Conservation (phyloP, 805 yeast genomes). For the Kuraishia cidri region DNA sequence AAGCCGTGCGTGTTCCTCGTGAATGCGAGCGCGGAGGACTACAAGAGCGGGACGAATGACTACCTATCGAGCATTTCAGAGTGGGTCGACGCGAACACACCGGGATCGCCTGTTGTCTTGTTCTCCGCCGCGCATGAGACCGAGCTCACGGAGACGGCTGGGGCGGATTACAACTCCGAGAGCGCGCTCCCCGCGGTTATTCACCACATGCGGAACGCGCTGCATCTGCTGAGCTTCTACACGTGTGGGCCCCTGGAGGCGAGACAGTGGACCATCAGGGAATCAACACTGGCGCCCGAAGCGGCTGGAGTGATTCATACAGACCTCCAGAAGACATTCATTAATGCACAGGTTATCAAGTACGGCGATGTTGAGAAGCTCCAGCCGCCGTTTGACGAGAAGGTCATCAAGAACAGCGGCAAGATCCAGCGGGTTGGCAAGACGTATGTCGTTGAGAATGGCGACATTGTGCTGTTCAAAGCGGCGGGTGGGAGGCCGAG, state of each 20-base stretch:
- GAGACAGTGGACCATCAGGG: conserved; percentile 95
- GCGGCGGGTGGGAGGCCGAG: conserved; percentile 59
- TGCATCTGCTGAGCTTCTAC: conserved; percentile 86
- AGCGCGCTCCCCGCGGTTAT: conserved; percentile 84
- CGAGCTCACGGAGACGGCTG: conserved; percentile 16
- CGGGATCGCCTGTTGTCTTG: conserved; percentile 44
- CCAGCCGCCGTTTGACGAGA: conserved; percentile 60
- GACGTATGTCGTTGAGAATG: conserved; percentile 90
- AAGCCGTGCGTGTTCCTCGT: conserved; percentile 91
- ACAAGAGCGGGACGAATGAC: conserved; percentile 82
- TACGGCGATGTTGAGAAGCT: conserved; percentile 68
- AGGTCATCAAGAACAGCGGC: conserved; percentile 78
- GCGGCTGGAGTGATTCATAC: conserved; percentile 91
- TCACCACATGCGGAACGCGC: conserved; percentile 76
- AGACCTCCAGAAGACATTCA: conserved; percentile 90
- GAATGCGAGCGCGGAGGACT: conserved; percentile 85
- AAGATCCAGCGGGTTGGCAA: conserved; percentile 89
- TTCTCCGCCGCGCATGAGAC: conserved; percentile 24
- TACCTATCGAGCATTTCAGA: conserved; percentile 70
- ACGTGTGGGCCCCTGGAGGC: conserved; percentile 96
- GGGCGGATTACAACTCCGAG: conserved; percentile 61
- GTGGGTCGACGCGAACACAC: conserved; percentile 86
- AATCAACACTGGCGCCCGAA: conserved; percentile 72
- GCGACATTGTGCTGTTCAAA: conserved; percentile 86
- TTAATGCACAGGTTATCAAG: conserved; percentile 88